Conservation (phyloP, 352 stramenopile species). For the Globisporangium sylvaticum region DNA sequence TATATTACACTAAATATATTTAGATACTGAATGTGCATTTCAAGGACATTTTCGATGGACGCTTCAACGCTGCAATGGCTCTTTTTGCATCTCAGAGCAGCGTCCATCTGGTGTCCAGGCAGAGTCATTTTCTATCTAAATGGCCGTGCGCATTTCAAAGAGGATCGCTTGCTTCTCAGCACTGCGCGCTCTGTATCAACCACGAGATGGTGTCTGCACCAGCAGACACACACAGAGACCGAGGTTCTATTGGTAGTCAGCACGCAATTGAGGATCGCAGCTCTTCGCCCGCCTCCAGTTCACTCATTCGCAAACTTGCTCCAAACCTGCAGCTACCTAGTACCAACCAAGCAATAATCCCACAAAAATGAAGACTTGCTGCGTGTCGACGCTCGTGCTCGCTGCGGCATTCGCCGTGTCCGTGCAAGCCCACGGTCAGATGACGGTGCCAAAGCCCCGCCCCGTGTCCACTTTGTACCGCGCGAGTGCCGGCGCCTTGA, state of each 20-base stretch:
- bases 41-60: neutral
- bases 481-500: neutral
- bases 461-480: conserved; percentile 6
- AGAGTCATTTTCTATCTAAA: conserved; percentile 27
- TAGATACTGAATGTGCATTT: neutral
- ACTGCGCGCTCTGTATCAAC: neutral
- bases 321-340: neutral
- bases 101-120: conserved; percentile 19
- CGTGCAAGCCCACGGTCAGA: conserved; percentile 24
- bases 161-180: neutral
- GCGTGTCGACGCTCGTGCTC: conserved; percentile 33
- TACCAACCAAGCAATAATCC: neutral
- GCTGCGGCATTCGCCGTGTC: conserved; percentile 36
- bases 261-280: conserved; percentile 8
- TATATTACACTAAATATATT: neutral
- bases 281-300: neutral
- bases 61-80: neutral
- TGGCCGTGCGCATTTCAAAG: neutral
- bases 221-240: neutral
- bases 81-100: conserved; percentile 24
- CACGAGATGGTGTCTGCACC: neutral
- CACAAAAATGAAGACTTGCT: conserved; percentile 23
- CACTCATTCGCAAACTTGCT: conserved; percentile 1
- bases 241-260: conserved; percentile 18
- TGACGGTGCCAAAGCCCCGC: conserved; percentile 4